Evolutionary conservation across 2,329 filamentous ascomycete genomes (phyloP).

Genomic region (Polychaeton citri): DNA sequence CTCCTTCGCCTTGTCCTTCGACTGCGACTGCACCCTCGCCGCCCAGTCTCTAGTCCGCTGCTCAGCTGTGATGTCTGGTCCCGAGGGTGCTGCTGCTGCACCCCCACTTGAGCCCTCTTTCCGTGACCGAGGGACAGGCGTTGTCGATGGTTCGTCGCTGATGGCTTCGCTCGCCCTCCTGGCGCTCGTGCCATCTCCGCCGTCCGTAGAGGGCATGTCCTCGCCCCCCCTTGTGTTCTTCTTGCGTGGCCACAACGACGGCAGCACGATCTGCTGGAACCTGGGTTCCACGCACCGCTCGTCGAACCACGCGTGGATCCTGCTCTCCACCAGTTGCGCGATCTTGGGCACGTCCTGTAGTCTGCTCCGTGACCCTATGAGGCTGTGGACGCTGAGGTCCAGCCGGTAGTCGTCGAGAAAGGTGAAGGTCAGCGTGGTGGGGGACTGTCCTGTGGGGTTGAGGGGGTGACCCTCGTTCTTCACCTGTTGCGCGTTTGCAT

Average conservation of each 20-base stretch:
- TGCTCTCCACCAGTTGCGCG: conserved; percentile 66
- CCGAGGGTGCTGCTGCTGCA: neutral
- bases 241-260: conserved; percentile 72
- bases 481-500: conserved; percentile 9
- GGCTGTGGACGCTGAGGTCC: conserved; percentile 66
- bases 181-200: conserved; percentile 3
- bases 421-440: conserved; percentile 82
- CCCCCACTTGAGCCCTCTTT: conserved; percentile 5
- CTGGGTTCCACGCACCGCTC: conserved; percentile 74
- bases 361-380: conserved; percentile 65
- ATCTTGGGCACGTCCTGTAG: conserved; percentile 83
- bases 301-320: conserved; percentile 77
- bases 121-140: conserved; percentile 3
- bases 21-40: conserved; percentile 3
- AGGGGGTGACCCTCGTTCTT: conserved; percentile 20
- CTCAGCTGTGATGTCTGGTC: conserved; percentile 17
- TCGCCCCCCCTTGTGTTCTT: conserved; percentile 67
- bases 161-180: conserved; percentile 1
- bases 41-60: conserved; percentile 22
- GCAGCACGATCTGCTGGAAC: conserved; percentile 75
- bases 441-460: conserved; percentile 29
- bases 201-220: conserved; percentile 17
- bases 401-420: conserved; percentile 82
- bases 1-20: neutral
- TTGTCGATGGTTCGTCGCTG: neutral